These are phyloP conservation scores for Daldinia sp. DNA, from an alignment of 2,329 filamentous ascomycete species.

Conservation along the genomic window DNA sequence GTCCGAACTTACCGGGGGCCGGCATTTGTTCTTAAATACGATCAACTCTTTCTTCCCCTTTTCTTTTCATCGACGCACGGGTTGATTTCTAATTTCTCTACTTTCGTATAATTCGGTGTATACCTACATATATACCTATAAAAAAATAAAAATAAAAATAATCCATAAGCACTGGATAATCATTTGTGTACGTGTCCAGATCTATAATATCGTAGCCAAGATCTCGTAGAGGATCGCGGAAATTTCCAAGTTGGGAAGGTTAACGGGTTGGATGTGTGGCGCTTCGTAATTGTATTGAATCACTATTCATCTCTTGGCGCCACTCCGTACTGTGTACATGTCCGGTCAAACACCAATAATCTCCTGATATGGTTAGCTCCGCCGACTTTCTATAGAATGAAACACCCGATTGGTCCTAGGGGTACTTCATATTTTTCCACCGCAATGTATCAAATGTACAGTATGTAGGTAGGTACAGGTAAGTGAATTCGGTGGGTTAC, in stretches of 20 bases:
- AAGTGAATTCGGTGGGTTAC: neutral
- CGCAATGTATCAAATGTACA: neutral
- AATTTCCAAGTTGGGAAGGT: constrained; percentile 27
- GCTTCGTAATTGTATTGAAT: constrained; percentile 2
- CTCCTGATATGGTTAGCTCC: neutral
- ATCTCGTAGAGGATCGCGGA: constrained; percentile 14
- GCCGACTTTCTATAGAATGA: neutral
- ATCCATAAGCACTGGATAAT: neutral
- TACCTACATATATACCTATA: neutral
- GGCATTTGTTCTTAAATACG: constrained; percentile 16
- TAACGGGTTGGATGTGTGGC: neutral
- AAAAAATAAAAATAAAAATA: no score
- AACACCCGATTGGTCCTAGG: constrained; percentile 27
- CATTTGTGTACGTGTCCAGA: constrained; percentile 12
- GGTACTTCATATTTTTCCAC: constrained; percentile 3
- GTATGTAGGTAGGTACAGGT: constrained; percentile 3
- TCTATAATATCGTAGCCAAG: constrained; percentile 6
- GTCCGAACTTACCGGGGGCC: constrained; percentile 28
- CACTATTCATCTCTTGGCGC: neutral
- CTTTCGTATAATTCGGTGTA: neutral
- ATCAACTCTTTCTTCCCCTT: neutral
- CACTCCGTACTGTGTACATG: constrained; percentile 11
- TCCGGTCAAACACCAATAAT: constrained; percentile 10
- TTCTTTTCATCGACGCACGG: neutral
- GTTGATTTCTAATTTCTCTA: neutral